Percentiles rank a stretch among this genome's conserved stretches.
phyloP scores from a whole-genome alignment of 2,329 filamentous ascomycete species.

The Fusarium sulawesiense region DNA sequence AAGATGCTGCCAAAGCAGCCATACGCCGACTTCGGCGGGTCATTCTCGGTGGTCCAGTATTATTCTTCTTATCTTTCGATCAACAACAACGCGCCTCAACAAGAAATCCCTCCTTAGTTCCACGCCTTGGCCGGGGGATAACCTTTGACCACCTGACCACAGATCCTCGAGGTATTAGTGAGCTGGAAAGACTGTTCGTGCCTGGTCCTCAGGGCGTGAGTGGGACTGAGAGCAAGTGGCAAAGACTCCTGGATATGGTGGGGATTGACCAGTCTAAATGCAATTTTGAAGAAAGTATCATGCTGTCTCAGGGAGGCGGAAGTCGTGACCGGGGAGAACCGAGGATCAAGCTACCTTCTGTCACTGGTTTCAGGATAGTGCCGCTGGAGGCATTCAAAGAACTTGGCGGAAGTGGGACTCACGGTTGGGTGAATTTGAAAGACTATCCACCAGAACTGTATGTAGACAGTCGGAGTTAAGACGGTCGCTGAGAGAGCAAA shows the following conservation, averaged over 20 bases:
- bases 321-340: too few species aligned
- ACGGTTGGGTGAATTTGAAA: background rate
- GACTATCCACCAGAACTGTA: background rate
- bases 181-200: background rate
- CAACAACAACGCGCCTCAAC: too few species aligned
- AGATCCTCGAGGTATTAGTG: background rate
- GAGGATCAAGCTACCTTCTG: too few species aligned
- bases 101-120: background rate
- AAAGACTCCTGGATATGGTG: too few species aligned
- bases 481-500: too few species aligned
- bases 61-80: accelerated
- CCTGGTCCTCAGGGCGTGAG: too few species aligned
- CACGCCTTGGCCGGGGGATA: background rate
- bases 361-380: background rate
- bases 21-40: background rate
- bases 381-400: background rate
- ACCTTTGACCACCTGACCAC: background rate
- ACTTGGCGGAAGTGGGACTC: too few species aligned
- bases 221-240: too few species aligned
- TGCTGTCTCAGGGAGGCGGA: too few species aligned
- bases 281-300: too few species aligned
- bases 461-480: background rate
- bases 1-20: too few species aligned
- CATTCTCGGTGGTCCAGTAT: background rate
- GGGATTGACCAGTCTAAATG: too few species aligned